A percentile compares a stretch with the other conserved stretches of the same genome.
Conservation (phyloP, 1,284 basidiomycete genomes). For the Leccinum subfulvum region DNA sequence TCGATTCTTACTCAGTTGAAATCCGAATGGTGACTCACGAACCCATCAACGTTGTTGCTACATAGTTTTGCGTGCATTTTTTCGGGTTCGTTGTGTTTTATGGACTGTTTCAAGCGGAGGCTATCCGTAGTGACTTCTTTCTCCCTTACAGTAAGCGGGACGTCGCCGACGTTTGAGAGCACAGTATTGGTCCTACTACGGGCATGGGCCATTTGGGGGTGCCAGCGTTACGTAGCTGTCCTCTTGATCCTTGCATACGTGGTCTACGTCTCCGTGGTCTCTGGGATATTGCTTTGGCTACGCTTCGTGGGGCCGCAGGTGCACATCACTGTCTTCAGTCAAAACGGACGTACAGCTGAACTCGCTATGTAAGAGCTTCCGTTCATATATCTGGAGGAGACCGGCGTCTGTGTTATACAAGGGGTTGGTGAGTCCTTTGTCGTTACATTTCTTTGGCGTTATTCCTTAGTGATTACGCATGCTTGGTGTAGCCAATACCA, state of each 20-base stretch:
- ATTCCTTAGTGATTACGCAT: not conserved
- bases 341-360: not conserved
- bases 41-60: too few species aligned
- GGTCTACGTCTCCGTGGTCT: not conserved
- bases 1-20: not conserved
- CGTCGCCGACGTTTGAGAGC: not conserved
- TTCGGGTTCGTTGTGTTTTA: not conserved
- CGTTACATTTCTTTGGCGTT: not conserved
- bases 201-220: not conserved
- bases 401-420: not conserved
- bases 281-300: not conserved
- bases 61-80: not conserved
- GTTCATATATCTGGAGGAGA: not conserved
- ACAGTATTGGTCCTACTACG: not conserved
- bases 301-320: too few species aligned
- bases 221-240: not conserved
- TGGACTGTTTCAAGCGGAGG: not conserved
- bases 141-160: not conserved
- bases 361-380: not conserved
- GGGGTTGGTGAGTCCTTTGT: too few species aligned
- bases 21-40: too few species aligned
- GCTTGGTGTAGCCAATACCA: not conserved
- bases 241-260: not conserved
- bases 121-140: not conserved
- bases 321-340: too few species aligned